A percentile compares a stretch with the other conserved stretches of the same genome.
Evolutionary conservation across 2,329 filamentous ascomycete species (phyloP).

Genomic region (Penicillium sp.): DNA sequence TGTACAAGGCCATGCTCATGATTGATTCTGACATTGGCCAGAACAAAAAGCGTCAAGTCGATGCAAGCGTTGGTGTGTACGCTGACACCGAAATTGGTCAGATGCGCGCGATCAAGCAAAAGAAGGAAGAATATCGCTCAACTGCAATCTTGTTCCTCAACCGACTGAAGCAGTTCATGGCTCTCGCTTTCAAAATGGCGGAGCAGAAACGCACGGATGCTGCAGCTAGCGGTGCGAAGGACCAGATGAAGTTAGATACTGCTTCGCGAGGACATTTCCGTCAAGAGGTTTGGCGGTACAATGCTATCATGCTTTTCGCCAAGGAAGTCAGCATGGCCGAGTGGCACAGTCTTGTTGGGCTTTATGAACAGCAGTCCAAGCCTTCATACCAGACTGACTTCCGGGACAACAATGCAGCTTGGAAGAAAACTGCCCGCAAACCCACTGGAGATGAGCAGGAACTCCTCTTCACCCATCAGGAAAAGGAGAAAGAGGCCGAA

Average conservation of each 20-base stretch:
- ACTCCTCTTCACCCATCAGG: constrained; percentile 83
- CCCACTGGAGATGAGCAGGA: constrained; percentile 76
- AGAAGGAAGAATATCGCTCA: constrained; percentile 82
- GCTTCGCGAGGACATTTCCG: constrained; percentile 71
- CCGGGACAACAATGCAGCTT: constrained; percentile 71
- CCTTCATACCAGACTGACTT: constrained; percentile 82
- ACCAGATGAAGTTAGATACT: constrained; percentile 65
- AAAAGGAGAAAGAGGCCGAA: constrained; percentile 80
- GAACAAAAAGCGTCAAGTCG: constrained; percentile 52
- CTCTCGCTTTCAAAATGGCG: constrained; percentile 74
- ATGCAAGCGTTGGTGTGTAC: constrained; percentile 58
- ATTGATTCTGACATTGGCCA: constrained; percentile 80
- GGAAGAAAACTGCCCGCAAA: constrained; percentile 79
- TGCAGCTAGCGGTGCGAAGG: constrained; percentile 47
- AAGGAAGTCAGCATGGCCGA: constrained; percentile 79
- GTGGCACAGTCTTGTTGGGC: constrained; percentile 77
- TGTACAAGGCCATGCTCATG: constrained; percentile 91
- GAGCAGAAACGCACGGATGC: constrained; percentile 69
- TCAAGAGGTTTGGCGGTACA: constrained; percentile 81
- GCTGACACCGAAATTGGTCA: constrained; percentile 74
- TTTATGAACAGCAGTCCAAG: constrained; percentile 77
- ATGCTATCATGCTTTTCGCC: constrained; percentile 82
- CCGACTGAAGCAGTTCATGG: constrained; percentile 79
- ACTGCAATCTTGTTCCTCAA: constrained; percentile 77
- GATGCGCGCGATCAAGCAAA: constrained; percentile 93